Evolutionary conservation across 2,329 filamentous ascomycete genomes (phyloP).

Genomic region (Hypoxylon sp.): DNA sequence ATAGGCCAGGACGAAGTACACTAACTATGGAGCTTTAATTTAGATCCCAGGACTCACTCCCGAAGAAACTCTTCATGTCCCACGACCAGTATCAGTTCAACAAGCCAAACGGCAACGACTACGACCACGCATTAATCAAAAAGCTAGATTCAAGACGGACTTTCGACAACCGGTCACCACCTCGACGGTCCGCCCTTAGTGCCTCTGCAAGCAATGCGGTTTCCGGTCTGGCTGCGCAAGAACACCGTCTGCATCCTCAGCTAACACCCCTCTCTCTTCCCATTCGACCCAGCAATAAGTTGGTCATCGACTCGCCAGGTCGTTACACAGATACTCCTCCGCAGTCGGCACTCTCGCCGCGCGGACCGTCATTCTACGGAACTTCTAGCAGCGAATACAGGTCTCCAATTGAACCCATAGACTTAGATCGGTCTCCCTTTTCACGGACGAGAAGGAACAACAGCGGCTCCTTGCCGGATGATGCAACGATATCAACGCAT

Average conservation of each 20-base stretch:
- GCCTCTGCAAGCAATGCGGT: constrained; percentile 59
- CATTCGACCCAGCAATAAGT: constrained; percentile 59
- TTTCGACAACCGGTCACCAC: constrained; percentile 62
- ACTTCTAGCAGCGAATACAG: constrained; percentile 58
- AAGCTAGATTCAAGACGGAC: constrained; percentile 67
- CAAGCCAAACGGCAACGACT: constrained; percentile 58
- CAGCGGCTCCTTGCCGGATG: constrained; percentile 62
- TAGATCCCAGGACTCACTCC: constrained; percentile 61
- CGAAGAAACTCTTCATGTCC: constrained; percentile 64
- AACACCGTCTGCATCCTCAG: constrained; percentile 54
- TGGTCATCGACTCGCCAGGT: constrained; percentile 62
- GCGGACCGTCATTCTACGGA: constrained; percentile 60
- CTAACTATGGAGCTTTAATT: constrained; percentile 46
- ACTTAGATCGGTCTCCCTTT: constrained; percentile 65
- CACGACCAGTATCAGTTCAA: constrained; percentile 66
- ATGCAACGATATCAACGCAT: constrained; percentile 61
- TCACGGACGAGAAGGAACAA: constrained; percentile 64
- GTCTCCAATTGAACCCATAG: constrained; percentile 61
- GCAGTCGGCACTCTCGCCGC: constrained; percentile 65
- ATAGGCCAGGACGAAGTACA: constrained; percentile 11
- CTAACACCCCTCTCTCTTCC: constrained; percentile 65
- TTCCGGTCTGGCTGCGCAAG: constrained; percentile 56
- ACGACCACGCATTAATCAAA: constrained; percentile 67
- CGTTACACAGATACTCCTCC: constrained; percentile 63
- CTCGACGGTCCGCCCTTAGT: constrained; percentile 61